Evolutionary conservation across 2,329 filamentous ascomycete genomes (phyloP).

Genomic region (Cryphonectria radicalis): DNA sequence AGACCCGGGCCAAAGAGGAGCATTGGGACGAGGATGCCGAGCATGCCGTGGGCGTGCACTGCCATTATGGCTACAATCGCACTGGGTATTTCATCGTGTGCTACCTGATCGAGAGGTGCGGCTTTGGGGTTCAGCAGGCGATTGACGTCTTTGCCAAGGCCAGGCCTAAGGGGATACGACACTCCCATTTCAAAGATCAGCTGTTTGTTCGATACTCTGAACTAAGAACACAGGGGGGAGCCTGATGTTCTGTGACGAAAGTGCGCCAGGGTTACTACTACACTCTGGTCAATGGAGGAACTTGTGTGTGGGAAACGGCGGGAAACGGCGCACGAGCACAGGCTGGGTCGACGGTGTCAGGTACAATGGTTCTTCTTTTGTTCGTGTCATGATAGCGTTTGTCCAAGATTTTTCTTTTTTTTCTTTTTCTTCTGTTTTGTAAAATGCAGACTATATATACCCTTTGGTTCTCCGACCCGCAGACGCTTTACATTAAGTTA

Average conservation of each 20-base stretch:
- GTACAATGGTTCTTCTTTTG: not conserved
- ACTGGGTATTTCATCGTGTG: slow-evolving; percentile 90
- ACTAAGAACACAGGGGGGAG: slow-evolving; percentile 20
- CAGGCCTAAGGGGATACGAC: slow-evolving; percentile 82
- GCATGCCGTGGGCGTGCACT: slow-evolving; percentile 80
- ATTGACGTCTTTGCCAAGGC: slow-evolving; percentile 76
- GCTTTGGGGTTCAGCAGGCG: slow-evolving; percentile 73
- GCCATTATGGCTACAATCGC: slow-evolving; percentile 94
- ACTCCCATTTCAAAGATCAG: slow-evolving; percentile 85
- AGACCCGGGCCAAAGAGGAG: slow-evolving; percentile 47
- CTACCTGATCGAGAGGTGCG: slow-evolving; percentile 84
- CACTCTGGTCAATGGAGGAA: not conserved
- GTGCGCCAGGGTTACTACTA: no score
- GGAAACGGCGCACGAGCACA: not conserved
- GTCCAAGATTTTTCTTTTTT: not conserved
- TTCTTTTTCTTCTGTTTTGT: not conserved
- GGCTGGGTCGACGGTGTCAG: not conserved
- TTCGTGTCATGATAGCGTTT: not conserved
- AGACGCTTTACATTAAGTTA: no score
- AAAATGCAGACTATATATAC: not conserved
- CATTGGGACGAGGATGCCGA: slow-evolving; percentile 43
- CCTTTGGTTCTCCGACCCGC: not conserved
- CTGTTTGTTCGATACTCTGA: slow-evolving; percentile 76
- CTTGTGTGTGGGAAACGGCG: not conserved
- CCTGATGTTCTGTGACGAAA: not conserved